phyloP scores from a whole-genome alignment of 108 stramenopile genomes.

The Fistulifera pelliculosa region DNA sequence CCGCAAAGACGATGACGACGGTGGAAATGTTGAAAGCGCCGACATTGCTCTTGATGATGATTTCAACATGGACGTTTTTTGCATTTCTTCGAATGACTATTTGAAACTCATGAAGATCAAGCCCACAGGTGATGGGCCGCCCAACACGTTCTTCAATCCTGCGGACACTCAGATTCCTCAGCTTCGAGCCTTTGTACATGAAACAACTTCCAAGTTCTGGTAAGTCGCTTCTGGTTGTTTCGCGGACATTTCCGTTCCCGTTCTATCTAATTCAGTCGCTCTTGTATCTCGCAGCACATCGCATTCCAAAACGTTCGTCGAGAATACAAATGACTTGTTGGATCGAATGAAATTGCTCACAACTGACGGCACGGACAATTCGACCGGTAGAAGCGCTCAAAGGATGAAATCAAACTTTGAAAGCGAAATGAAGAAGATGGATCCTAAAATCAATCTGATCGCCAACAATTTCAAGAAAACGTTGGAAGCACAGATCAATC shows the following conservation, averaged over 20 bases:
- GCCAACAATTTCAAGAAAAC: constrained; percentile 14
- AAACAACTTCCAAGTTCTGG: constrained; percentile 15
- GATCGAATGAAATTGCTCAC: constrained; percentile 27
- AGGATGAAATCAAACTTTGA: constrained; percentile 20
- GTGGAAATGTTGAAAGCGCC: constrained; percentile 9
- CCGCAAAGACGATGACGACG: constrained; percentile 18
- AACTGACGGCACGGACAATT: constrained; percentile 13
- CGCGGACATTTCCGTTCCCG: no score
- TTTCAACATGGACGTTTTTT: constrained; percentile 29
- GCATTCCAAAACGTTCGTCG: no score
- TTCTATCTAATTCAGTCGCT: no score
- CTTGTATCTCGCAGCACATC: no score
- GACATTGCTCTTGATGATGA: constrained; percentile 19
- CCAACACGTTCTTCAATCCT: constrained; percentile 20
- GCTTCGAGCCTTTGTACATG: constrained; percentile 23
- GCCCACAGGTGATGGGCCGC: constrained; percentile 28
- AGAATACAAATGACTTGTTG: constrained; percentile 15
- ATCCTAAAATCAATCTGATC: constrained; percentile 14
- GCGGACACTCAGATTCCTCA: constrained; percentile 31
- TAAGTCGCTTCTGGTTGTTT: constrained; percentile 12
- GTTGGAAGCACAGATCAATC: constrained; percentile 10
- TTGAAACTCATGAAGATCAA: constrained; percentile 32
- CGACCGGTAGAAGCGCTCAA: constrained; percentile 16
- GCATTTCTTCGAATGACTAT: constrained; percentile 38
- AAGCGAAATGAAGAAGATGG: constrained; percentile 11